Evolutionary conservation across 331 rosid genomes (phyloP), one percentile per base, ranked within the genome.

Genomic region (Malus hybrid): DNA sequence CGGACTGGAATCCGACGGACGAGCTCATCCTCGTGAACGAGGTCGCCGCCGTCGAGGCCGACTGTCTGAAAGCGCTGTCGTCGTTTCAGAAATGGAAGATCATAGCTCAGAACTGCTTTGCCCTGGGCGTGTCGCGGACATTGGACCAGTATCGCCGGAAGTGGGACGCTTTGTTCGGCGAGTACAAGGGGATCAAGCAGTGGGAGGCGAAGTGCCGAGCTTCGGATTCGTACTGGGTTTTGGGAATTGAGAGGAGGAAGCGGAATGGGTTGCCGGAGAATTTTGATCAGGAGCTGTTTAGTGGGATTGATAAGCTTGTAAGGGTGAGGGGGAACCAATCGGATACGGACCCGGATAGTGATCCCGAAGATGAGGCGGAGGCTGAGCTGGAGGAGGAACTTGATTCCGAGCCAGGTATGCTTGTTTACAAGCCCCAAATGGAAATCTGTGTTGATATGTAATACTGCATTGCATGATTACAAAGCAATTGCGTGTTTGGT

Each of bases 61-160:
- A 92, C n/a, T 90, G 91, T 56, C 73, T 73, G 62, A 79, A 52
- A 3, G 82, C 82, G 20, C 73, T 90, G 9, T 90, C 96, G 28
- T 82, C 88, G 8, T 88, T 73, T 61, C 96, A 92, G 88, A 90
- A 75, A 70, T 92, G 97, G 97, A 82, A 85, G 24, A 83, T 90
- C 33, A 83, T 92, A 16, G 83, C 97, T 2, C 86, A 73, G n/a
- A 90, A 88, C 29, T 92, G 96, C 79, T 78, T 81, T 29, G 80
- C 89, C 7, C 67, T 85, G 46, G 90, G 85, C 44, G 91, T 90
- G 7, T 69, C 52, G 2, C 88, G 96, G 76, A 80, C 61, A 34
- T 69, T 82, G 73, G 69, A 80, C 60, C 93, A 92, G 82, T 90
- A 87, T 60, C 86, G 97, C 33, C 70, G 93, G 69, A 87, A 90